A percentile compares a stretch with the other conserved stretches of the same genome.
These are phyloP conservation scores for Licmophora abbreviata DNA, from an alignment of 108 stramenopile species.

Conservation along the genomic window DNA sequence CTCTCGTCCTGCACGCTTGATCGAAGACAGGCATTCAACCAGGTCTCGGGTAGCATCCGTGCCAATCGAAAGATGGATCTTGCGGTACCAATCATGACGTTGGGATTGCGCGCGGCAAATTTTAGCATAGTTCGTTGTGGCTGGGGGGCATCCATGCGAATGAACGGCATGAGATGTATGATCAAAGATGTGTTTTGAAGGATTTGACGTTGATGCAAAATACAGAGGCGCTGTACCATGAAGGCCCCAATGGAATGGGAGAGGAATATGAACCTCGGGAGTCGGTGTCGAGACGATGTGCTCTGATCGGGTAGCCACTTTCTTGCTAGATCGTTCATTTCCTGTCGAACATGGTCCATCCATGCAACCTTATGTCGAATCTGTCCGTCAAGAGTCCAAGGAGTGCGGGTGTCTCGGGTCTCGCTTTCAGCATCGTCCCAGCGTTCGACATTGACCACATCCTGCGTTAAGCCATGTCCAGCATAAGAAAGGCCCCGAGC, in stretches of 20 bases:
- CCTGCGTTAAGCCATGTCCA: constrained; percentile 42
- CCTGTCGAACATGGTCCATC: constrained; percentile 39
- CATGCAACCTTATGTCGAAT: constrained; percentile 61
- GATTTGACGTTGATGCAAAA: constrained; percentile 48
- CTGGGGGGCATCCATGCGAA: constrained; percentile 41
- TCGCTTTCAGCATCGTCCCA: constrained; percentile 1
- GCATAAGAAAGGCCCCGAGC: constrained; percentile 60
- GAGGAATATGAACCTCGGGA: constrained; percentile 53
- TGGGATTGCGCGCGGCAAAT: constrained; percentile 19
- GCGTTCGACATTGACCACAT: constrained; percentile 6
- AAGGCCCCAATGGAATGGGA: constrained; percentile 76
- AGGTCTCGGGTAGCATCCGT: constrained; percentile 12
- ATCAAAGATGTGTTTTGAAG: constrained; percentile 33
- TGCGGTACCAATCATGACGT: constrained; percentile 24
- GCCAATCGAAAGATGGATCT: constrained; percentile 10
- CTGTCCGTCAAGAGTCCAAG: constrained; percentile 78
- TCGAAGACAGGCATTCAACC: constrained; percentile 24
- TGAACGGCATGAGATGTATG: constrained; percentile 71
- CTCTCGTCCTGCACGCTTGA: constrained; percentile 27
- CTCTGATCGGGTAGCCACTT: neutral
- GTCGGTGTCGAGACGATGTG: neutral
- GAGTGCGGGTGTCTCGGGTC: constrained; percentile 13
- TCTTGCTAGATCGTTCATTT: constrained; percentile 8
- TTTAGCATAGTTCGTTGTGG: constrained; percentile 26
- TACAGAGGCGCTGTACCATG: constrained; percentile 52